phyloP scores from a whole-genome alignment of 257 asterid genomes.

The Datura wrightii region DNA sequence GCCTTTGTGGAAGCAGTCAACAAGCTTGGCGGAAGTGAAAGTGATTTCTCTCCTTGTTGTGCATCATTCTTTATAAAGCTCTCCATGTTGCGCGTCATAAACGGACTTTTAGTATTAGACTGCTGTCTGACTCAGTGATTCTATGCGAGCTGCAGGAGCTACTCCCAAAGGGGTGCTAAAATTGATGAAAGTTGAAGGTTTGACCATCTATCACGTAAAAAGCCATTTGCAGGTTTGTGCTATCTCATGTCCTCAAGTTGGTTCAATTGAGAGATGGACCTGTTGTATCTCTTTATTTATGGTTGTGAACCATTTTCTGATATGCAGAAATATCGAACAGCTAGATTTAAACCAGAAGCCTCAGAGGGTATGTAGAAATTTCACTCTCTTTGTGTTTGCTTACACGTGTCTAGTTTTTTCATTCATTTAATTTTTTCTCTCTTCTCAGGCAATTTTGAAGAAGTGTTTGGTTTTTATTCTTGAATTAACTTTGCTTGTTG shows the following conservation, averaged over 20 bases:
- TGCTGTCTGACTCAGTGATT: conserved; percentile 14
- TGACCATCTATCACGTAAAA: conserved; percentile 90
- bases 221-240: conserved; percentile 81
- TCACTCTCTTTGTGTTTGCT: conserved; percentile 15
- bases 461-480: conserved; percentile 23
- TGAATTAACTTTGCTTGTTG: not conserved
- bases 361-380: conserved; percentile 64
- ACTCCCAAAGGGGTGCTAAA: conserved; percentile 93
- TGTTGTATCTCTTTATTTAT: conserved; percentile 33
- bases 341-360: conserved; percentile 84
- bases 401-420: conserved; percentile 27
- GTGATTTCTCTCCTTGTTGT: conserved; percentile 46
- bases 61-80: not conserved
- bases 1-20: conserved; percentile 83
- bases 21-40: conserved; percentile 97
- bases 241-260: conserved; percentile 23
- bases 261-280: conserved; percentile 31
- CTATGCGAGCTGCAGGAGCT: conserved; percentile 60
- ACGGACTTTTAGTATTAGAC: not conserved
- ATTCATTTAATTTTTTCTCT: conserved; percentile 25
- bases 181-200: conserved; percentile 76
- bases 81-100: conserved; percentile 23
- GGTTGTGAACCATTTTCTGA: conserved; percentile 32
- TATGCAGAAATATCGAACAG: conserved; percentile 91
- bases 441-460: not conserved